Conservation (phyloP, 495 filamentous ascomycete genomes). For the Penicillium canescens region DNA sequence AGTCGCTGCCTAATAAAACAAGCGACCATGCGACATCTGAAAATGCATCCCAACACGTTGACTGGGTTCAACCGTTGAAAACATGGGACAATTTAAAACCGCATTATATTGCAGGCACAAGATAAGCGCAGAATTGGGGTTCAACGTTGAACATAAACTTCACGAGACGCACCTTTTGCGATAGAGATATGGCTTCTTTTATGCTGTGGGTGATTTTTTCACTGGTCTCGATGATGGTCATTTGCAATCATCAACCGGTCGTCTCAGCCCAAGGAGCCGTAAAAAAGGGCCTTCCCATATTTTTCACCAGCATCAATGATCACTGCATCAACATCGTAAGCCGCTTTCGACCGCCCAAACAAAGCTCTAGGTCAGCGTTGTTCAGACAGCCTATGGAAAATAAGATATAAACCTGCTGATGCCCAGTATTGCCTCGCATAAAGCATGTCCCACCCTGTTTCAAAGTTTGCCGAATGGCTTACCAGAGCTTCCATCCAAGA, state of each 20-base stretch:
- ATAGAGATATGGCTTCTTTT: no score
- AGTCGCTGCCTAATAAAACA: not conserved
- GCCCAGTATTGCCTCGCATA: not conserved
- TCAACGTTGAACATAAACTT: not conserved
- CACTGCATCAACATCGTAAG: not conserved
- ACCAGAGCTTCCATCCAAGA: not conserved
- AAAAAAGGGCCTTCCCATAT: not conserved
- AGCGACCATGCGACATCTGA: not conserved
- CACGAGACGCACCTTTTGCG: not conserved
- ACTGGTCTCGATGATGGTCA: not conserved
- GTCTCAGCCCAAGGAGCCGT: not conserved
- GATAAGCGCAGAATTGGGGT: not conserved
- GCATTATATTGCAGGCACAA: not conserved
- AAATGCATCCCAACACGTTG: not conserved
- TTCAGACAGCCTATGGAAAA: not conserved
- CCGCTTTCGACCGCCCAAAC: not conserved
- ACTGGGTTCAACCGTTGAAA: not conserved
- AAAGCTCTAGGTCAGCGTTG: not conserved
- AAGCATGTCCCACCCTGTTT: not conserved
- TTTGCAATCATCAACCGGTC: not conserved
- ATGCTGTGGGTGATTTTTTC: not conserved
- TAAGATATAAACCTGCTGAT: not conserved
- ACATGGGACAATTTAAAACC: not conserved
- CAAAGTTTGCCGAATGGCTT: conserved; percentile 1
- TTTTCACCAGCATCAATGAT: not conserved